A percentile compares a stretch with the other conserved stretches of the same genome.
These are phyloP conservation scores for Mollisiaceae sp. DNA, from an alignment of 2,329 filamentous ascomycete genomes.

Conservation along the genomic window DNA sequence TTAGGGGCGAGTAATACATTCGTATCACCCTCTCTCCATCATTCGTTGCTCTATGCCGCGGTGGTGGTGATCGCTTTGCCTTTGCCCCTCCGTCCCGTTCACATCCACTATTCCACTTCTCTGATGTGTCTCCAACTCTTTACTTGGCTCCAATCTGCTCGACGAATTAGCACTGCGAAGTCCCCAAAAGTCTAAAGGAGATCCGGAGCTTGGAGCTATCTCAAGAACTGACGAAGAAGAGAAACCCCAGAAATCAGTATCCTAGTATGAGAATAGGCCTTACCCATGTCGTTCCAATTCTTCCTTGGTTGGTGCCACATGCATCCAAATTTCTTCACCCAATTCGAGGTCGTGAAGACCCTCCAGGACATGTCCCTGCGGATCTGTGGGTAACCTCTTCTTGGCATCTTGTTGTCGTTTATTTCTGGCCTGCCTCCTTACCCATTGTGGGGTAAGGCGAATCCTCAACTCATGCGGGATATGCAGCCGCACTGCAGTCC, in stretches of 20 bases:
- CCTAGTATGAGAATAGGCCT: no score
- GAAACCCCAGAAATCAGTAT: no score
- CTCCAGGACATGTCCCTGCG: conserved; percentile 46
- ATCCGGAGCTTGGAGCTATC: no score
- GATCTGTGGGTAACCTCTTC: conserved; percentile 44
- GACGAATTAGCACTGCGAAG: no score
- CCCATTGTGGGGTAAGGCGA: conserved; percentile 45
- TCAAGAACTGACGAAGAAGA: no score
- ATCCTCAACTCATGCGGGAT: conserved; percentile 63
- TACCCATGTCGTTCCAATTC: conserved; percentile 37
- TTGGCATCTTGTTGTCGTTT: conserved; percentile 42
- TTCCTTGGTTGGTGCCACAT: conserved; percentile 48
- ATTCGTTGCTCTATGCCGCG: conserved; percentile 5
- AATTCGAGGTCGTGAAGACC: conserved; percentile 42
- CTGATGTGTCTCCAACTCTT: conserved; percentile 1
- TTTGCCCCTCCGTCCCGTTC: not conserved
- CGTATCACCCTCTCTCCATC: conserved; percentile 9
- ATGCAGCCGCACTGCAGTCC: conserved; percentile 60
- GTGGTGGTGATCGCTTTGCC: not conserved
- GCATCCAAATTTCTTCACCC: conserved; percentile 59
- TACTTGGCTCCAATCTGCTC: not conserved
- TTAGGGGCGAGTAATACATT: not conserved
- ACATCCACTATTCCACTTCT: not conserved
- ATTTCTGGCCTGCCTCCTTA: conserved; percentile 41
- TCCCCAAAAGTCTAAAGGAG: no score